These are phyloP conservation scores for Stipa capillata DNA, from an alignment of 176 grass and related monocot species.

Conservation along the genomic window DNA sequence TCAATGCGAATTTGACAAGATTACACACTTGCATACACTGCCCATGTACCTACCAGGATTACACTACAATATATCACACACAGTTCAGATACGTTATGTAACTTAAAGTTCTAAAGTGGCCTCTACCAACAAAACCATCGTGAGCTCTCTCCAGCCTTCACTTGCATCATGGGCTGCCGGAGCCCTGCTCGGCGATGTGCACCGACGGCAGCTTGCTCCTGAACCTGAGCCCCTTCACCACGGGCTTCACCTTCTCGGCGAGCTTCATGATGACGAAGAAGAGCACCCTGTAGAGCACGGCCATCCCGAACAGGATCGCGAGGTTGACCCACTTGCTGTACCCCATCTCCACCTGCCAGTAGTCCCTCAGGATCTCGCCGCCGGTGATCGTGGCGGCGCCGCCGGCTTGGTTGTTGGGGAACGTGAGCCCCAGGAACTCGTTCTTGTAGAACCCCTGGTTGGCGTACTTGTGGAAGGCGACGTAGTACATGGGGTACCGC, in stretches of 20 bases:
- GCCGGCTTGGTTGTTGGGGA: constrained; percentile 43
- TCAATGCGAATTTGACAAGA: background rate
- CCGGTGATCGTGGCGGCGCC: constrained; percentile 39
- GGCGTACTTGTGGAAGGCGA: constrained; percentile 80
- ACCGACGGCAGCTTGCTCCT: constrained; percentile 6
- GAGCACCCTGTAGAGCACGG: constrained; percentile 51
- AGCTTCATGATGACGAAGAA: constrained; percentile 69
- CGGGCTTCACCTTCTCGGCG: constrained; percentile 58
- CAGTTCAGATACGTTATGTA: background rate
- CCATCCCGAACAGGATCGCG: constrained; percentile 57
- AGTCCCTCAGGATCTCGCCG: constrained; percentile 39
- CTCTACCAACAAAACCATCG: background rate
- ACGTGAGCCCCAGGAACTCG: constrained; percentile 69
- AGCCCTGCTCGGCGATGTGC: constrained; percentile 1
- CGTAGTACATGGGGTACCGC: constrained; percentile 81
- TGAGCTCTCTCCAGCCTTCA: background rate
- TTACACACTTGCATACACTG: background rate
- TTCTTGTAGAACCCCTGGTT: constrained; percentile 91
- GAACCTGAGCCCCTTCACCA: constrained; percentile 44
- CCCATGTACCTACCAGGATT: too few relatives aligned
- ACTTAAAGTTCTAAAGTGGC: too few relatives aligned
- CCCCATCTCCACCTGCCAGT: constrained; percentile 69
- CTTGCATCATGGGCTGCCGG: background rate
- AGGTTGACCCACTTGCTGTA: constrained; percentile 86
- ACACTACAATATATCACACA: background rate